Evolutionary conservation across 1,284 basidiomycete species (phyloP), one percentile per base, ranked within the genome.

Genomic region (Pisolithus thermaeus): DNA sequence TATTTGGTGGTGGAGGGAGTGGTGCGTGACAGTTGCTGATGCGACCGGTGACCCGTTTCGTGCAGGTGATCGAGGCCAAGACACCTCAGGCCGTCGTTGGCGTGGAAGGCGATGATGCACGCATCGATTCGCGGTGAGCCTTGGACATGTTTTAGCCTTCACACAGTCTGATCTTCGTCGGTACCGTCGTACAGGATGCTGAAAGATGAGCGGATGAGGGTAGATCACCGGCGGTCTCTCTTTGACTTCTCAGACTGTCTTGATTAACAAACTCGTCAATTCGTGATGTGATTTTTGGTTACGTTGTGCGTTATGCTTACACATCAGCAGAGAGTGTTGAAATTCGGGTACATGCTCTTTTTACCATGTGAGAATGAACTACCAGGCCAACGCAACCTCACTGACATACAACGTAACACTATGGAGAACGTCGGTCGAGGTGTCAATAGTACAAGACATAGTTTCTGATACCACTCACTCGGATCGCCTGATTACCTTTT

Each of bases 51-150:
- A 14, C 11, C 20, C 12, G 20, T 27, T 12, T 27, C 30, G 18
- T 51, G 22, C 61, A 97, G 94, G 89, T 97, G 25, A 77, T 97
- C 58, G 90, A 96, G 39, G 95, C 95, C 6, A 97, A 97, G 71
- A 93, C 86, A 22, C 90, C 96, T 0, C 83, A 92, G 61, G 83
- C 92, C 3, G 82, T 89, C 41, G 70, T 97, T 2, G 83, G 85
- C 2, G 84, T 97, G 0, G 92, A 97, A 69, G 90, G 90, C 25
- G 93, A 96, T 57, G 96, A 98, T 66, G 83, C 88, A 0, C 76
- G 95, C 30, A 75, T 94, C 45, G 92, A 98, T 70, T 77, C 86
- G 42, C 78, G 92, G 92, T 92, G 51, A 47, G 84, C 23, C 43
- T 30, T 1, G 28, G 9, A 7, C 22, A 11, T 38, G 11, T 42